Evolutionary conservation across 257 asterid genomes (phyloP).

Genomic region (Solanum etuberosum): DNA sequence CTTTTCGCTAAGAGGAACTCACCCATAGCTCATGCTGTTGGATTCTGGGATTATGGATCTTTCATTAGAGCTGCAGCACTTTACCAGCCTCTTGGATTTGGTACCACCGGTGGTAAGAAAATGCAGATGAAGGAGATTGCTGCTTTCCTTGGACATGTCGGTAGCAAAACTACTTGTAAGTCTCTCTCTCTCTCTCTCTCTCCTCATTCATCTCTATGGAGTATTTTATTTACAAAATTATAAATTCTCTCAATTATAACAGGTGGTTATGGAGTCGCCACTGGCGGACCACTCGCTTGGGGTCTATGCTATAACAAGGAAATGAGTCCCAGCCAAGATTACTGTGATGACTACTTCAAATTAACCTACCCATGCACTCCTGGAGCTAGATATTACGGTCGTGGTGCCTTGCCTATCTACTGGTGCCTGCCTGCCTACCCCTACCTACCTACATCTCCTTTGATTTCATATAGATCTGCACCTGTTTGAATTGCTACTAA

Average conservation of each 20-base stretch:
- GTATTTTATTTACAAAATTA: too few relatives aligned
- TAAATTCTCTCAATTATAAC: not conserved
- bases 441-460: too few relatives aligned
- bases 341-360: slow-evolving; percentile 30
- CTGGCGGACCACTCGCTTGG: slow-evolving; percentile 94
- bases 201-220: too few relatives aligned
- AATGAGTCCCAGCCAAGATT: slow-evolving; percentile 31
- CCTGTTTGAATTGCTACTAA: not conserved
- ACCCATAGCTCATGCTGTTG: slow-evolving; percentile 68
- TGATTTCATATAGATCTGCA: not conserved
- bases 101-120: slow-evolving; percentile 66
- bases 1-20: slow-evolving; percentile 62
- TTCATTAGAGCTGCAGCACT: slow-evolving; percentile 61
- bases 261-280: slow-evolving; percentile 95
- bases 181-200: too few relatives aligned
- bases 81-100: slow-evolving; percentile 74
- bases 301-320: slow-evolving; percentile 76
- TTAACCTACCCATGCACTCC: slow-evolving; percentile 58
- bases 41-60: slow-evolving; percentile 70
- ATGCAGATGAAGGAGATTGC: slow-evolving; percentile 65
- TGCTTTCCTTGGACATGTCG: slow-evolving; percentile 86
- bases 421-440: slow-evolving; percentile 23
- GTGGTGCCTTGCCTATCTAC: slow-evolving; percentile 86
- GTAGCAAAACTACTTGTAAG: slow-evolving; percentile 46
- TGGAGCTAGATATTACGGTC: slow-evolving; percentile 76